phyloP scores from a whole-genome alignment of 768 basidiomycete species.

The Grammothele lineata region DNA sequence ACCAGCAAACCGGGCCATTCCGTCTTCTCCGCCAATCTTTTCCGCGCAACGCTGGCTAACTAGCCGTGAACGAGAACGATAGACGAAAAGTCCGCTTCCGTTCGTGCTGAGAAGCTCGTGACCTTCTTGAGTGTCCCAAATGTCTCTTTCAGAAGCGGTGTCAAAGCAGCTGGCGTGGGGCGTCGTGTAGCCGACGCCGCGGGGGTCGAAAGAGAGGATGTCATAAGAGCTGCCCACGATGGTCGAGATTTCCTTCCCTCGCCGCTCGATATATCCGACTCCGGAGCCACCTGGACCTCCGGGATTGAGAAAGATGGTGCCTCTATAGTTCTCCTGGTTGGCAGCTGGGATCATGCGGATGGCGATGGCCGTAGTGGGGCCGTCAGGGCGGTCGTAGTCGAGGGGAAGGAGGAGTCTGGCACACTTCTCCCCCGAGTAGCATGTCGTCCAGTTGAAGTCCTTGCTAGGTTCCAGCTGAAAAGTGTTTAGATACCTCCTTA shows the following conservation, averaged over 20 bases:
- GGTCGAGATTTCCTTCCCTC: slow-evolving; percentile 8
- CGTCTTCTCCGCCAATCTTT: slow-evolving; percentile 16
- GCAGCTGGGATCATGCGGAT: slow-evolving; percentile 15
- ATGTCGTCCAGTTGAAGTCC: slow-evolving; percentile 12
- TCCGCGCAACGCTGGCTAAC: slow-evolving; percentile 9
- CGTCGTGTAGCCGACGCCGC: slow-evolving; percentile 14
- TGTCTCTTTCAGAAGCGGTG: slow-evolving; percentile 9
- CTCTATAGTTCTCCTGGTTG: slow-evolving; percentile 9
- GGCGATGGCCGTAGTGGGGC: slow-evolving; percentile 15
- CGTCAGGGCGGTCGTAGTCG: slow-evolving; percentile 15
- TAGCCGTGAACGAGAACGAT: slow-evolving; percentile 4
- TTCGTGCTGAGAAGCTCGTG: slow-evolving; percentile 10
- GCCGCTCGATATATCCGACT: slow-evolving; percentile 1
- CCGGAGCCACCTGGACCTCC: slow-evolving; percentile 18
- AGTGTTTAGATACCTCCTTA: too few relatives aligned
- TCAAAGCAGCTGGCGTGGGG: slow-evolving; percentile 15
- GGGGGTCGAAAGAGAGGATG: slow-evolving; percentile 19
- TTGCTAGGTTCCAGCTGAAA: neutral
- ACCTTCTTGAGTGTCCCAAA: slow-evolving; percentile 13
- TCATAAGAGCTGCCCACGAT: slow-evolving; percentile 15
- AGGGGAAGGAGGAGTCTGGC: slow-evolving; percentile 17
- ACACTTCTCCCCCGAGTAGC: slow-evolving; percentile 11
- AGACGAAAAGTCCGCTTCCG: neutral
- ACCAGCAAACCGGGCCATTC: slow-evolving; percentile 17
- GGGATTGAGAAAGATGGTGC: slow-evolving; percentile 17